These are phyloP conservation scores for Stagonosporopsis vannaccii DNA, from an alignment of 2,329 filamentous ascomycete genomes.

Conservation along the genomic window DNA sequence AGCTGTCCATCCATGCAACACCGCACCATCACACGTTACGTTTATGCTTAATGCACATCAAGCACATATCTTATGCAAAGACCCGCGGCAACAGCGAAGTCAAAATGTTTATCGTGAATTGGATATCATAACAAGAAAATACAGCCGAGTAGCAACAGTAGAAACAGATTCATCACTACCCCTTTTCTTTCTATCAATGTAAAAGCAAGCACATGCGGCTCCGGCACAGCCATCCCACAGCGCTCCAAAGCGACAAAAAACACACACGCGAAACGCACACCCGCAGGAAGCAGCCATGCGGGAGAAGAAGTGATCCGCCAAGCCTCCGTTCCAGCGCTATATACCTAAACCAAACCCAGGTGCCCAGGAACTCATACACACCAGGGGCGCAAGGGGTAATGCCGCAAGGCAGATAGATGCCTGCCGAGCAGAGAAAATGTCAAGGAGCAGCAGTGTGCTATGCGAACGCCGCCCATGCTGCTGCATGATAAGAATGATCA, in stretches of 20 bases:
- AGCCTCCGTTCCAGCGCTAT: slow-evolving; percentile 3
- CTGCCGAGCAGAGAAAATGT: slow-evolving; percentile 1
- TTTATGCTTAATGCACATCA: not conserved
- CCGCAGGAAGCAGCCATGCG: slow-evolving; percentile 2
- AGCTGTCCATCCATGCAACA: not conserved
- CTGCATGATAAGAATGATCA: slow-evolving; percentile 7
- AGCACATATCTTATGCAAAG: too few relatives aligned
- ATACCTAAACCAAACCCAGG: slow-evolving; percentile 4
- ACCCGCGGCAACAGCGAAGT: not conserved
- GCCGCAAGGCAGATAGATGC: not conserved
- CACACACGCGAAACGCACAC: not conserved
- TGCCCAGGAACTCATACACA: slow-evolving; percentile 2
- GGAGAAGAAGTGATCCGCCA: not conserved
- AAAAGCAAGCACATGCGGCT: slow-evolving; percentile 14
- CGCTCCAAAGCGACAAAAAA: slow-evolving; percentile 1
- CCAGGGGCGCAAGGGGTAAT: slow-evolving; percentile 1
- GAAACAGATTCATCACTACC: slow-evolving; percentile 1
- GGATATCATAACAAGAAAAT: slow-evolving; percentile 17
- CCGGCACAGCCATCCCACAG: slow-evolving; percentile 18
- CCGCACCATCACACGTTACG: not conserved
- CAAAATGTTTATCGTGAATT: not conserved
- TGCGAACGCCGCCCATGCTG: slow-evolving; percentile 8
- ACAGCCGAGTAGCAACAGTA: slow-evolving; percentile 4
- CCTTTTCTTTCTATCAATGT: slow-evolving; percentile 13
- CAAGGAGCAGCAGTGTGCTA: not conserved